These are phyloP conservation scores for Pontederia crassipes DNA, from an alignment of 176 grass and related monocot genomes.

Conservation along the genomic window DNA sequence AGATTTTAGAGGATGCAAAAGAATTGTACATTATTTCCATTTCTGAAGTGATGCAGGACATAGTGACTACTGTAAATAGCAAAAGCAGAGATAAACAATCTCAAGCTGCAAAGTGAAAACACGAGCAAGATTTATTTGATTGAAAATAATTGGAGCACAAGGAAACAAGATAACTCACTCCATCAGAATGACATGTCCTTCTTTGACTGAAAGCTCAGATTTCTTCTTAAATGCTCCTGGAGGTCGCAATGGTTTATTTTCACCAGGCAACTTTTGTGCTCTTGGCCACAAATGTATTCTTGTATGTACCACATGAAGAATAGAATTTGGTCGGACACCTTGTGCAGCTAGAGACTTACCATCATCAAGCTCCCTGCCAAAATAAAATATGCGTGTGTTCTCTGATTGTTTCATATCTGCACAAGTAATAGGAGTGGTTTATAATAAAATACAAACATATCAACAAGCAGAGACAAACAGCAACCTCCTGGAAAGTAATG, in stretches of 20 bases:
- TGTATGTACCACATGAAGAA: constrained; percentile 78
- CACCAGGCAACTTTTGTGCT: constrained; percentile 80
- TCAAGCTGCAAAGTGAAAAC: background rate
- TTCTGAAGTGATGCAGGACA: too few species aligned
- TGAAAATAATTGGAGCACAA: background rate
- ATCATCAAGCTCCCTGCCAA: constrained; percentile 75
- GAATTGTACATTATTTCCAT: too few species aligned
- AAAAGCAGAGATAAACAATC: too few species aligned
- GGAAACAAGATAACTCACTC: constrained; percentile 52
- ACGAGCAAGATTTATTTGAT: background rate
- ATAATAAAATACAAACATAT: background rate
- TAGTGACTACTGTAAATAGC: too few species aligned
- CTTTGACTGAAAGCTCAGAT: constrained; percentile 77
- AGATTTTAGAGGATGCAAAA: too few species aligned
- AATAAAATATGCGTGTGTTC: constrained; percentile 66
- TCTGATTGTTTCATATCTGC: constrained; percentile 72
- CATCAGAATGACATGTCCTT: constrained; percentile 90
- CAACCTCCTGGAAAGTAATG: constrained; percentile 6
- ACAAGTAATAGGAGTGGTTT: constrained; percentile 15
- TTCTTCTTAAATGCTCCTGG: constrained; percentile 91
- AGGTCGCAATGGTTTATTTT: constrained; percentile 66
- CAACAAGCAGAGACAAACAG: background rate
- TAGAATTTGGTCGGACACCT: constrained; percentile 60
- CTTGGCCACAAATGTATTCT: constrained; percentile 79
- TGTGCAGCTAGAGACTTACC: constrained; percentile 52